Evolutionary conservation across 495 filamentous ascomycete species (phyloP).

Genomic region (Gamarada debralockiae): DNA sequence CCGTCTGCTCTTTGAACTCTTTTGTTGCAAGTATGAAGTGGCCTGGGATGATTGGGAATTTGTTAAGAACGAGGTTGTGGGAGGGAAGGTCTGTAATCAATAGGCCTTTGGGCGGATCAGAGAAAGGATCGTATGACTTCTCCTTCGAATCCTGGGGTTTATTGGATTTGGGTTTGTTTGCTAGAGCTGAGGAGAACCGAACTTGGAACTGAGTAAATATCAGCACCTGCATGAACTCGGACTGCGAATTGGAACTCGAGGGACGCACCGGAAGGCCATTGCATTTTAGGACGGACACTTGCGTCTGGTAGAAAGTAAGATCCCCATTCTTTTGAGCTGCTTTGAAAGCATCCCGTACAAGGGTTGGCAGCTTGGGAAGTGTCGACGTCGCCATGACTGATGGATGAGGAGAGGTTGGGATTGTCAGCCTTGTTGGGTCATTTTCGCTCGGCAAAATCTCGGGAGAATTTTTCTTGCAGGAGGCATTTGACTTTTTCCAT

Average conservation of each 20-base stretch:
- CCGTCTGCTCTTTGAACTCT: constrained; percentile 61
- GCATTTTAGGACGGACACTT: constrained; percentile 18
- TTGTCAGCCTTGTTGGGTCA: no score
- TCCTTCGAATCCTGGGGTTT: constrained; percentile 34
- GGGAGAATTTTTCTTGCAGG: no score
- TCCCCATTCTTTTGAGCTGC: constrained; percentile 20
- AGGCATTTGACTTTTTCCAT: no score
- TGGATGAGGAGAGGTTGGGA: no score
- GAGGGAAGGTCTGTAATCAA: constrained; percentile 54
- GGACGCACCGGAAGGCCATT: constrained; percentile 18
- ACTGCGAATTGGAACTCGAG: not conserved
- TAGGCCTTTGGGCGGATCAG: constrained; percentile 58
- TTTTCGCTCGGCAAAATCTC: no score
- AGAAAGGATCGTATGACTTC: constrained; percentile 64
- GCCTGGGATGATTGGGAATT: constrained; percentile 73
- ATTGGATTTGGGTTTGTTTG: constrained; percentile 59
- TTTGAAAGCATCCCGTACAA: constrained; percentile 20
- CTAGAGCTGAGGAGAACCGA: constrained; percentile 72
- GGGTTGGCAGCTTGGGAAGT: constrained; percentile 14
- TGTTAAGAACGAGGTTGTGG: constrained; percentile 74
- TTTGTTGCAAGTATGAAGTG: constrained; percentile 78
- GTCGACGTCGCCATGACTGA: not conserved
- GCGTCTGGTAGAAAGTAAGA: constrained; percentile 22
- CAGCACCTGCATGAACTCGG: not conserved
- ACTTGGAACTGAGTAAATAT: constrained; percentile 59